Base-by-base conservation (phyloP, 2,329 filamentous ascomycete genomes). In the Xenosphaeropsis pyriputrescens region DNA sequence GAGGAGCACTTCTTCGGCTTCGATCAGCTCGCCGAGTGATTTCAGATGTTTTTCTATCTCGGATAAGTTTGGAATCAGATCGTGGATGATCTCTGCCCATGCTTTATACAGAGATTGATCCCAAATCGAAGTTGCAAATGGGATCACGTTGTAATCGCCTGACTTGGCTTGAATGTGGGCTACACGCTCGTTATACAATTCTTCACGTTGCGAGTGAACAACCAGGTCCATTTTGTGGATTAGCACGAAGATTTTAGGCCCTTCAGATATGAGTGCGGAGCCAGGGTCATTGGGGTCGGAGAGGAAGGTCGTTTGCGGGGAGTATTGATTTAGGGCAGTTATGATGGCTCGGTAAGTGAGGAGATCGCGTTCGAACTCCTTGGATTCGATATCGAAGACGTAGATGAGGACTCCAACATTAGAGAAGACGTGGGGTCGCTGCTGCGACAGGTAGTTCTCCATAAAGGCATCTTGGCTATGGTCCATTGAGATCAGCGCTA, bases 221-320 rank as follows among this genome's bases (percentile, higher is more conserved):
- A 96, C 85, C 18, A 98, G 73, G 57, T 98, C 91, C 83, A 98
- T 95, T 63, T 98, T 98, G 76, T 98, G 91, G 47, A 98, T 83
- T 33, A 98, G 75, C 43, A 91, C 83, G 62, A 96, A 98, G 51
- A 98, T 79, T 56, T 84, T 83, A 13, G 30, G 30, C 8, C 30
- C 30, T 8, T 32, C 30, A 9, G 22, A 26, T 26, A 26, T 26
- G 22, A 26, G 5, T 26, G 22, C 5, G 44, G 89, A 85, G 2
- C 67, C 64, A 22, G 73, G 67, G 14, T 14, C 14, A 6, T 18
- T 14, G 22, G 35, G 11, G 6, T 32, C 16, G 12, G 30, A 32
- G 6, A 32, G 30, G 9, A 7, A 9, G 33, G 14, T 35, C 7
- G 33, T 14, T 26, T 62, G 62, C 2, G 75, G 73, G 35, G 84